These are phyloP conservation scores for Friedmanniomyces endolithicus DNA, from an alignment of 495 filamentous ascomycete genomes.

Conservation along the genomic window DNA sequence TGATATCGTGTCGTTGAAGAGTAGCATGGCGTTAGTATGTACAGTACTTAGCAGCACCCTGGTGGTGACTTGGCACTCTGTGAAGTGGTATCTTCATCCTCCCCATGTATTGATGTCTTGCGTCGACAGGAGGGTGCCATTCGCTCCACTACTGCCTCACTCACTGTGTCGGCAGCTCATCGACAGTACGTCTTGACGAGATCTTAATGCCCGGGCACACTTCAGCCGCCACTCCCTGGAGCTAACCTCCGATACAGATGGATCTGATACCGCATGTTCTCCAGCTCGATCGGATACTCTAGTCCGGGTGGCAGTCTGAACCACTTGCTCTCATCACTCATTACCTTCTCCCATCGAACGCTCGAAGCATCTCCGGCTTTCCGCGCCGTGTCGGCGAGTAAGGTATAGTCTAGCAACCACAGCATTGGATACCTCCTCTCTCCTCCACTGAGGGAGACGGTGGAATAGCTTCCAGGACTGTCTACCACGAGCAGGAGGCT, in stretches of 20 bases:
- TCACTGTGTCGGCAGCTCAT: too few relatives aligned
- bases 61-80: too few relatives aligned
- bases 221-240: neutral
- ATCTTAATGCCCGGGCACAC: neutral
- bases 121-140: too few relatives aligned
- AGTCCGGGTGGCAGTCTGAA: slow-evolving; percentile 58
- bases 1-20: too few relatives aligned
- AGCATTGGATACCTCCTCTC: slow-evolving; percentile 81
- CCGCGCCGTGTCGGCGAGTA: slow-evolving; percentile 40
- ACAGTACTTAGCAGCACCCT: too few relatives aligned
- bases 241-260: slow-evolving; percentile 48
- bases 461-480: slow-evolving; percentile 85
- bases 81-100: too few relatives aligned
- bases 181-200: too few relatives aligned
- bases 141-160: too few relatives aligned
- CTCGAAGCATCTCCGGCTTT: neutral
- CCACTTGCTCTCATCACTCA: slow-evolving; percentile 67
- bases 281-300: slow-evolving; percentile 70
- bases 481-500: slow-evolving; percentile 76
- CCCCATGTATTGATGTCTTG: too few relatives aligned
- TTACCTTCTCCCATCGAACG: slow-evolving; percentile 55
- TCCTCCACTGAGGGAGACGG: slow-evolving; percentile 44
- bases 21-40: too few relatives aligned
- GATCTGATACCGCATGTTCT: slow-evolving; percentile 91
- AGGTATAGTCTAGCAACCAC: slow-evolving; percentile 75